Evolutionary conservation across 805 yeast species (phyloP).

Genomic region (Barnettozyma siamensis): DNA sequence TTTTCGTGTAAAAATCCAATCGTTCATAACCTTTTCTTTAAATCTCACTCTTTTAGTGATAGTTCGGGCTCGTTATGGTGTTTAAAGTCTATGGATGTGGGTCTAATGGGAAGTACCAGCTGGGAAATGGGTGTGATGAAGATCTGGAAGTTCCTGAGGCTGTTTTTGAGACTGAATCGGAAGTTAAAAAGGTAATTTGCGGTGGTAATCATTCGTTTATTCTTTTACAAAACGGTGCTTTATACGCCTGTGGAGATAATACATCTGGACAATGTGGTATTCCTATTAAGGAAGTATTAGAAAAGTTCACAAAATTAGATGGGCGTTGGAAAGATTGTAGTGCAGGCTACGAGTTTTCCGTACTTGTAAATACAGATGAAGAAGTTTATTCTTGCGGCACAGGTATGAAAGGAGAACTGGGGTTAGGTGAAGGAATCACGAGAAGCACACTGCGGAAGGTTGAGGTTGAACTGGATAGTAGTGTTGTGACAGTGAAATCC

Average conservation of each 20-base stretch:
- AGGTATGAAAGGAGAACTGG: constrained; percentile 75
- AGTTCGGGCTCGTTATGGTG: constrained; percentile 6
- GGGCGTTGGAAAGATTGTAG: constrained; percentile 41
- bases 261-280: constrained; percentile 48
- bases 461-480: constrained; percentile 9
- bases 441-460: constrained; percentile 4
- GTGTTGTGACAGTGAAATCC: constrained; percentile 23
- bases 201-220: constrained; percentile 88
- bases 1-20: too few relatives aligned
- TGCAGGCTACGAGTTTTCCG: constrained; percentile 79
- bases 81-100: constrained; percentile 55
- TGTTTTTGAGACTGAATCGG: constrained; percentile 8
- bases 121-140: constrained; percentile 52
- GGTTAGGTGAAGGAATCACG: constrained; percentile 33
- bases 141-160: constrained; percentile 36
- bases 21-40: constrained; percentile 1
- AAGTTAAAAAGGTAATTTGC: constrained; percentile 47
- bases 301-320: constrained; percentile 19
- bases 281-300: background rate
- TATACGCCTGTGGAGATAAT: constrained; percentile 59
- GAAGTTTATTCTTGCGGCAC: constrained; percentile 49
- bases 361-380: constrained; percentile 38
- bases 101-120: constrained; percentile 76
- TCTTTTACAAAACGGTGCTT: constrained; percentile 44
- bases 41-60: too few relatives aligned